Percentiles rank a stretch among this genome's conserved stretches.
Conservation (phyloP, 805 yeast genomes). For the Pichia sporocuriosa region DNA sequence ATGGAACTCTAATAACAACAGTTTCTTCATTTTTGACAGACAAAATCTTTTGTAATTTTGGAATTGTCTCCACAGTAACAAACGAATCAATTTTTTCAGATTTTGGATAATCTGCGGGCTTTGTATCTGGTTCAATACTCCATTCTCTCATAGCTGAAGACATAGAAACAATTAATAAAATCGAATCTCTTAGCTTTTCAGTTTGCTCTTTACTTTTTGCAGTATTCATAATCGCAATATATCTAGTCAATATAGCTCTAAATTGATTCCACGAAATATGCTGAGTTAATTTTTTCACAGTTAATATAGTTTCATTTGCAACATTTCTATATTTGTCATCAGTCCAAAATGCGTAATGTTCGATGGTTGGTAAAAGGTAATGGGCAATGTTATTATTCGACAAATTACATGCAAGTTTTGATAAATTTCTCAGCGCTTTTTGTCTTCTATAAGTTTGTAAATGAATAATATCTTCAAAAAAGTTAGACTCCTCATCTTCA, state of each 20-base stretch:
- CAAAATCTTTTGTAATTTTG: slow-evolving; percentile 55
- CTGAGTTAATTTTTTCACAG: slow-evolving; percentile 53
- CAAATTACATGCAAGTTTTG: slow-evolving; percentile 39
- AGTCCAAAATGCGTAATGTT: slow-evolving; percentile 59
- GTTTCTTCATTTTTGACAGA: slow-evolving; percentile 71
- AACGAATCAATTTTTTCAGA: slow-evolving; percentile 36
- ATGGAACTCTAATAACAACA: slow-evolving; percentile 62
- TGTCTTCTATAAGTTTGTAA: slow-evolving; percentile 83
- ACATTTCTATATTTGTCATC: slow-evolving; percentile 56
- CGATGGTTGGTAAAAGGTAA: slow-evolving; percentile 78
- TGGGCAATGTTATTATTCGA: slow-evolving; percentile 61
- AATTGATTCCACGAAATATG: slow-evolving; percentile 74
- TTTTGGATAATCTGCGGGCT: slow-evolving; percentile 31
- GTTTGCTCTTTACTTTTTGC: slow-evolving; percentile 23
- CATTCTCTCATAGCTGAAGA: slow-evolving; percentile 37
- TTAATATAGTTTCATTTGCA: slow-evolving; percentile 55
- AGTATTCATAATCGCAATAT: slow-evolving; percentile 33
- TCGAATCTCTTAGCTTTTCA: slow-evolving; percentile 48
- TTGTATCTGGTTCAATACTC: slow-evolving; percentile 7
- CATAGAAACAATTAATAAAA: slow-evolving; percentile 50
- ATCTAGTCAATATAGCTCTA: slow-evolving; percentile 66
- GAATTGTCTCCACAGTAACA: slow-evolving; percentile 51
- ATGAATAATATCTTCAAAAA: slow-evolving; percentile 57
- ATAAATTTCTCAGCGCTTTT: slow-evolving; percentile 67
- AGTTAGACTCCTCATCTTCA: slow-evolving; percentile 76